Conservation (phyloP, 805 yeast species). For the Cephaloascus fragrans region DNA sequence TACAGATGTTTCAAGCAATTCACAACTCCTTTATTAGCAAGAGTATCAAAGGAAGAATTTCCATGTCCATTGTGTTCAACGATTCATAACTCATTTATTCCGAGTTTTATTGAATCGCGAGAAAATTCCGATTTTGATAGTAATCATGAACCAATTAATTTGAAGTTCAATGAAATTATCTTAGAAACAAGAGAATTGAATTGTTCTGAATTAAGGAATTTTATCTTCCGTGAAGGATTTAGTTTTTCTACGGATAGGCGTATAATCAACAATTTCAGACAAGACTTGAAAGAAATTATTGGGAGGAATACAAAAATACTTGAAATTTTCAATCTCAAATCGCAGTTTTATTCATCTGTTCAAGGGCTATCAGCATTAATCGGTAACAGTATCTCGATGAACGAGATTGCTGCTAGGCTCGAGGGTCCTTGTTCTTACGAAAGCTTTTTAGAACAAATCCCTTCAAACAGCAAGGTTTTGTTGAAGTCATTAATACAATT, state of each 20-base stretch:
- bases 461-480: slow-evolving; percentile 18
- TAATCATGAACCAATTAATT: slow-evolving; percentile 4
- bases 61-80: slow-evolving; percentile 45
- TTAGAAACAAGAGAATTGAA: slow-evolving; percentile 17
- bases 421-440: slow-evolving; percentile 19
- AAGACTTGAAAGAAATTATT: too few relatives aligned
- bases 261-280: not conserved
- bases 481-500: slow-evolving; percentile 34
- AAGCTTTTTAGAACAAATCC: slow-evolving; percentile 15
- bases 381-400: slow-evolving; percentile 44
- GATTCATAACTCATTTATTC: slow-evolving; percentile 32
- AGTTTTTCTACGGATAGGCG: slow-evolving; percentile 6
- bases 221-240: slow-evolving; percentile 16
- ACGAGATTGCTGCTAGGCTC: slow-evolving; percentile 51
- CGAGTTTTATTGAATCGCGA: slow-evolving; percentile 19
- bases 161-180: slow-evolving; percentile 14
- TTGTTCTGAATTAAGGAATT: slow-evolving; percentile 12
- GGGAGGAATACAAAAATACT: not conserved
- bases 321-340: not conserved
- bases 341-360: slow-evolving; percentile 4
- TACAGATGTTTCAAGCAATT: slow-evolving; percentile 27
- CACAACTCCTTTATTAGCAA: slow-evolving; percentile 8
- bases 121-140: slow-evolving; percentile 2
- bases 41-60: slow-evolving; percentile 13
- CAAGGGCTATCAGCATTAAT: slow-evolving; percentile 17